These are phyloP conservation scores for Chloropicon primus DNA, from an alignment of 139 green algal genomes.

Conservation along the genomic window DNA sequence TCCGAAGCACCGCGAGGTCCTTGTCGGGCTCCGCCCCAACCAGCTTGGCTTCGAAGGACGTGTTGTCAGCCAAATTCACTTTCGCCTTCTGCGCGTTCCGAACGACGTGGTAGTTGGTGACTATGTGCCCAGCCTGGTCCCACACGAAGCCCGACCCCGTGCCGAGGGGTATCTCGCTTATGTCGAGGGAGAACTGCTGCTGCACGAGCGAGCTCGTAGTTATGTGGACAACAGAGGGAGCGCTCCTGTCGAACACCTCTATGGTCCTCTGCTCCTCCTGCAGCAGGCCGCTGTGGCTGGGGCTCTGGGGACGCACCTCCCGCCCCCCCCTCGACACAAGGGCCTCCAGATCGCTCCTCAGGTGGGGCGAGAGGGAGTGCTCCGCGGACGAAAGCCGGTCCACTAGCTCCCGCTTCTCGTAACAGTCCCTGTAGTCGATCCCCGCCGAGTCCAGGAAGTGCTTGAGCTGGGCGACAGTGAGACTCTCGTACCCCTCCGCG, in stretches of 20 bases:
- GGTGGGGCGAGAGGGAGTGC: background rate
- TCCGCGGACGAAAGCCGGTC: background rate
- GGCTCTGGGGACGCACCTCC: slow-evolving; percentile 15
- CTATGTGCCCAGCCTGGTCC: slow-evolving; percentile 55
- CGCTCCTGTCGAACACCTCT: slow-evolving; percentile 31
- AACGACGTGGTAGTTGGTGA: slow-evolving; percentile 61
- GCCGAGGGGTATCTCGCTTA: slow-evolving; percentile 31
- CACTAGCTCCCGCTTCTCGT: background rate
- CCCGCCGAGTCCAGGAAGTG: background rate
- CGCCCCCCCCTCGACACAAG: background rate
- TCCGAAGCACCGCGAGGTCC: slow-evolving; percentile 62
- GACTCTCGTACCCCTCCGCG: no score
- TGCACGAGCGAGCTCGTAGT: slow-evolving; percentile 23
- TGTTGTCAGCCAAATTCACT: slow-evolving; percentile 24
- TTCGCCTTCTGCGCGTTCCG: slow-evolving; percentile 17
- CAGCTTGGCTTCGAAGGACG: slow-evolving; percentile 26
- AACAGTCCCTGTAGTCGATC: background rate
- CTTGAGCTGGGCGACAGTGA: background rate
- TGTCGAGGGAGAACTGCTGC: slow-evolving; percentile 23
- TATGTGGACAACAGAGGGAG: slow-evolving; percentile 47
- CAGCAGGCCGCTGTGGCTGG: slow-evolving; percentile 16
- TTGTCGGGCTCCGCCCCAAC: slow-evolving; percentile 47
- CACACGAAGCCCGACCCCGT: slow-evolving; percentile 57
- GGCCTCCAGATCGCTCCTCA: background rate
- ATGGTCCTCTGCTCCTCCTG: slow-evolving; percentile 30